phyloP scores from a whole-genome alignment of 352 stramenopile species.

The Blastocystis sp. region DNA sequence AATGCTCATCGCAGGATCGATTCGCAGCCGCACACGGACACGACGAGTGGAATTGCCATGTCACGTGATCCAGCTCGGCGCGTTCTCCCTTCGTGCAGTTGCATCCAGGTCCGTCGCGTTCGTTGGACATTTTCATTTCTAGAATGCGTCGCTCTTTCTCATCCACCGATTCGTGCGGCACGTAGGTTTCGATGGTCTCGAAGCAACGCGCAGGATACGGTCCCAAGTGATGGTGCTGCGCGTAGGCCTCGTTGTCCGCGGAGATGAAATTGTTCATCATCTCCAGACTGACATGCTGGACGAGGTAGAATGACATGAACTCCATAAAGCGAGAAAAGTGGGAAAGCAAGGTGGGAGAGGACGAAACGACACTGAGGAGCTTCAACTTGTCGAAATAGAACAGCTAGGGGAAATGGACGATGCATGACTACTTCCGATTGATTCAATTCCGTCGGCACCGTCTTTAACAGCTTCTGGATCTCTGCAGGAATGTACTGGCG shows the following conservation, averaged over 20 bases:
- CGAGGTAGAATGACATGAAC: not conserved
- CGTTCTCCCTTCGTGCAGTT: not conserved
- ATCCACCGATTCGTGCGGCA: not conserved
- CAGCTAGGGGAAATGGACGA: not conserved
- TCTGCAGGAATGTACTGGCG: not conserved
- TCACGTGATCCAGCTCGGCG: not conserved
- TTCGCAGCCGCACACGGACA: conserved; percentile 5
- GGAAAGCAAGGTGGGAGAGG: not conserved
- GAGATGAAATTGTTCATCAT: not conserved
- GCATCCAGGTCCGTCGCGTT: too few relatives aligned
- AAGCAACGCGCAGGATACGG: conserved; percentile 16
- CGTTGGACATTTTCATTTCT: not conserved
- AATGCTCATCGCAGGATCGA: not conserved
- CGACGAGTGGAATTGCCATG: conserved; percentile 38
- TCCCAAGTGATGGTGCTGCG: not conserved
- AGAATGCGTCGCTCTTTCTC: not conserved
- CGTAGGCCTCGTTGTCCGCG: conserved; percentile 23
- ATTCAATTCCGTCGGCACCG: not conserved
- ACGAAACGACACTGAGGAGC: not conserved
- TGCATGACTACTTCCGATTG: not conserved
- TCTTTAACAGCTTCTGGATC: not conserved
- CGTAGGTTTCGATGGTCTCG: not conserved
- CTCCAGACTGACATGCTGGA: not conserved
- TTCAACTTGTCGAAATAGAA: not conserved
- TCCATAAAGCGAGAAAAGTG: not conserved